Evolutionary conservation across 176 grass and related monocot species (phyloP).

Genomic region (Typha latifolia): DNA sequence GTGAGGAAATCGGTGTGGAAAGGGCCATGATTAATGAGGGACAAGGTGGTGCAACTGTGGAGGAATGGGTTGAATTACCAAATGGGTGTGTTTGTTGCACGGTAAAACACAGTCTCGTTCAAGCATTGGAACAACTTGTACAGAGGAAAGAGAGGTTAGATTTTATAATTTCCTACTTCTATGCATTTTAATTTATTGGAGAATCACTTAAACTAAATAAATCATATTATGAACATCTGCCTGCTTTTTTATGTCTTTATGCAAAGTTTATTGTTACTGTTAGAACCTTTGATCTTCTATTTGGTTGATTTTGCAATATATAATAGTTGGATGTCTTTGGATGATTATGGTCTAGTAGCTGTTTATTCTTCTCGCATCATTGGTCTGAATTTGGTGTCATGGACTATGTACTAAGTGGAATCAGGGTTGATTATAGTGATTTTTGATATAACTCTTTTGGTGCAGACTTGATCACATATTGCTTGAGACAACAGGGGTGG

Average conservation of each 20-base stretch:
- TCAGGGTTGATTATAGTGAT: background rate
- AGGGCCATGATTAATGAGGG: conserved; percentile 98
- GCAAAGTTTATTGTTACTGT: no score
- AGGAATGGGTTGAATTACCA: conserved; percentile 94
- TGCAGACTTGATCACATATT: conserved; percentile 95
- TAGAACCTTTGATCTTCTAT: no score
- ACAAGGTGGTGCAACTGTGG: conserved; percentile 68
- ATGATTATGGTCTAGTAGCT: no score
- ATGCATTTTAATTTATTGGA: no score
- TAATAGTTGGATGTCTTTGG: conserved; percentile 1
- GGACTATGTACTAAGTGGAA: background rate
- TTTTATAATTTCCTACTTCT: background rate
- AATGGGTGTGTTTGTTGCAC: conserved; percentile 98
- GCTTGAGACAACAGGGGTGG: conserved; percentile 92
- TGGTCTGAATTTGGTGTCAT: no score
- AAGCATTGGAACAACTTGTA: conserved; percentile 92
- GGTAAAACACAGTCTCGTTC: conserved; percentile 91
- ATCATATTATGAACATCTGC: no score
- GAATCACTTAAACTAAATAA: no score
- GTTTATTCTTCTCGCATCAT: no score
- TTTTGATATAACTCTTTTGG: conserved; percentile 1
- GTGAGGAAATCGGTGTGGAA: conserved; percentile 90
- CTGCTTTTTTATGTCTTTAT: no score
- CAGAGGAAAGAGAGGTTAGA: conserved; percentile 80
- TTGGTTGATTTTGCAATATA: no score